Percentiles rank a stretch among this genome's conserved stretches.
Conservation (phyloP, 257 asterid species). For the Linaria vulgaris region DNA sequence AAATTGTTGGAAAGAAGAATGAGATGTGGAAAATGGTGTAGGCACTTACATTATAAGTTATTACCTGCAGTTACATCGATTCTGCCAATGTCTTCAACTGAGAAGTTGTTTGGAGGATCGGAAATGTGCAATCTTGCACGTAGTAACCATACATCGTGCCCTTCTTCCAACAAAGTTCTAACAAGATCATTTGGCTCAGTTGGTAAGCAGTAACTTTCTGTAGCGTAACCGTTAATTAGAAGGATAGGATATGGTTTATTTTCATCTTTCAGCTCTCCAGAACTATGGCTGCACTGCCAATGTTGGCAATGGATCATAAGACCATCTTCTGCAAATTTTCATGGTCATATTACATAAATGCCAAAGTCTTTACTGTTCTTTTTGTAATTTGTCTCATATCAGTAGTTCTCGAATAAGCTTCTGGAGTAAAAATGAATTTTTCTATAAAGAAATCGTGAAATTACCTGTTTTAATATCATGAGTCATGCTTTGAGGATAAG, state of each 20-base stretch:
- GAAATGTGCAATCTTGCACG: conserved; percentile 42
- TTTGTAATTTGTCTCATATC: background rate
- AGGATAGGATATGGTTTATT: conserved; percentile 36
- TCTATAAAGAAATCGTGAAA: no score
- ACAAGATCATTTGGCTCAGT: conserved; percentile 53
- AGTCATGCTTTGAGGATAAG: conserved; percentile 37
- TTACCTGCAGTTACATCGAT: conserved; percentile 49
- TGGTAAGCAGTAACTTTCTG: conserved; percentile 52
- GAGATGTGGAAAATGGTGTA: no score
- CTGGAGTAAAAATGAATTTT: no score
- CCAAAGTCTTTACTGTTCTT: background rate
- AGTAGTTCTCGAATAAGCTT: no score
- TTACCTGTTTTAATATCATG: conserved; percentile 51
- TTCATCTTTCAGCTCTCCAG: conserved; percentile 10
- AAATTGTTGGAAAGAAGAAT: background rate
- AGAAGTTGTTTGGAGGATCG: conserved; percentile 29
- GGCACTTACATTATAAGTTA: background rate
- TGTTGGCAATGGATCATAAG: conserved; percentile 37
- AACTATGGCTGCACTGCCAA: conserved; percentile 35
- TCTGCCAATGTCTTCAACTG: conserved; percentile 54
- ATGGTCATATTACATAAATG: background rate
- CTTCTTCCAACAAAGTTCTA: conserved; percentile 45
- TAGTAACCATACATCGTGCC: conserved; percentile 47
- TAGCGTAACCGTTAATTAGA: conserved; percentile 53
- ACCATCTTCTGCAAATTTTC: conserved; percentile 43